phyloP scores from a whole-genome alignment of 495 filamentous ascomycete species.

The Ascodesmis nigricans region DNA sequence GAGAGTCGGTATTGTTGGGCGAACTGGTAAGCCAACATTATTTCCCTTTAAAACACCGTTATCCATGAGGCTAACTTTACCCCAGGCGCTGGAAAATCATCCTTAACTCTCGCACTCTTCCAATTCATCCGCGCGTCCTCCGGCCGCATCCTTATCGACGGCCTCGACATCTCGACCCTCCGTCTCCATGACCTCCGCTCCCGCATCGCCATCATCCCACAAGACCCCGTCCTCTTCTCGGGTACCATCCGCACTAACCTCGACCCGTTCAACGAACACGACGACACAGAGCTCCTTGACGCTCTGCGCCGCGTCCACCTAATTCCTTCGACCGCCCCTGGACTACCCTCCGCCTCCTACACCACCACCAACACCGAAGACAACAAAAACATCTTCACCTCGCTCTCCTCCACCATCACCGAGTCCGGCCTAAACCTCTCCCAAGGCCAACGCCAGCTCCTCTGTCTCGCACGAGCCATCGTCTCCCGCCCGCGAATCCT shows the following conservation, averaged over 20 bases:
- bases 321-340: slow-evolving; percentile 25
- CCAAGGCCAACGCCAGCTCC: slow-evolving; percentile 71
- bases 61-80: no score
- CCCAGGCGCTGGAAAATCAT: slow-evolving; percentile 78
- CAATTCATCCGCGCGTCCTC: slow-evolving; percentile 56
- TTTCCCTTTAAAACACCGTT: no score
- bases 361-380: slow-evolving; percentile 18
- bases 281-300: slow-evolving; percentile 47
- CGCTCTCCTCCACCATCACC: slow-evolving; percentile 39
- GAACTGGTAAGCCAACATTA: no score
- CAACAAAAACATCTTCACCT: slow-evolving; percentile 41
- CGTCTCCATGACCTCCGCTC: slow-evolving; percentile 50
- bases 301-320: slow-evolving; percentile 60
- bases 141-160: slow-evolving; percentile 53
- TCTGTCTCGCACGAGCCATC: slow-evolving; percentile 74
- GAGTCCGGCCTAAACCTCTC: slow-evolving; percentile 65
- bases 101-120: slow-evolving; percentile 61
- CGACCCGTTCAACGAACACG: slow-evolving; percentile 55
- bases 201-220: slow-evolving; percentile 62
- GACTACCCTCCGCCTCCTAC: slow-evolving; percentile 5
- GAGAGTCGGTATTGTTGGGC: slow-evolving; percentile 60
- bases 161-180: slow-evolving; percentile 52
- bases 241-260: slow-evolving; percentile 68
- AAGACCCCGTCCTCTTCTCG: slow-evolving; percentile 71
- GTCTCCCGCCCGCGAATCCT: slow-evolving; percentile 60